Evolutionary conservation across 2,329 filamentous ascomycete genomes (phyloP), one percentile per base, ranked within the genome.

Genomic region (Microsporum audouinii): DNA sequence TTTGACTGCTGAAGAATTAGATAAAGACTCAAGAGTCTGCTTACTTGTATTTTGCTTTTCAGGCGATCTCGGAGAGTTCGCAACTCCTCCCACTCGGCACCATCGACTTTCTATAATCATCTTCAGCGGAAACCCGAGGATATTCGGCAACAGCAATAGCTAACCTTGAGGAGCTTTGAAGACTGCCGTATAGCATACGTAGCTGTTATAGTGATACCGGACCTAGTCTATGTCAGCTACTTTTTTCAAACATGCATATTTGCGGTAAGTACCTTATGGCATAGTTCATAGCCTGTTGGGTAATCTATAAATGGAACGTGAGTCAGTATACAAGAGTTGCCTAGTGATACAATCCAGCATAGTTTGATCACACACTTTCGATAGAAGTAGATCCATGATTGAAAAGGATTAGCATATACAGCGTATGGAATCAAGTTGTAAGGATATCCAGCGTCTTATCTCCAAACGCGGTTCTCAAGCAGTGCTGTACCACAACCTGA

Each of bases 271-370:
- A 76, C 74, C 88, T 81, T 68, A 96, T 91, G 71, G 91, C 91
- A 82, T 94, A 95, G 76, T 90, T 95, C 82, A 95, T 87, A 57
- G 89, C 89, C 76, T 95, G 89, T 67, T 86, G 82, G 62, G 85
- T 88, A 66, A 85, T 76, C 83, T 85, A 64, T 59, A 58, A 60
- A 45, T 49, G 29, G 27, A 5, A 49, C 5, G 23, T 27, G 5
- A 31, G 14, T 45, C 27, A 47, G 43, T 59, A n/a, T 2, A 17
- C 14, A 23, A 14, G 39, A 33, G 23, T 33, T 7, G 2, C 2
- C 23, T 59, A 43, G 17, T 43, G 6, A 23, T 43, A 27, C 34
- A 36, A 36, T 12, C 14, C 31, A 49, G 4, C 39, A 1, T 27
- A 14, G 27, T 5, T 43, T 7, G 6, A 53, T 12, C 59, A 63